Conservation (phyloP, 2,329 filamentous ascomycete species). For the Phyllosticta paracitricarpa region DNA sequence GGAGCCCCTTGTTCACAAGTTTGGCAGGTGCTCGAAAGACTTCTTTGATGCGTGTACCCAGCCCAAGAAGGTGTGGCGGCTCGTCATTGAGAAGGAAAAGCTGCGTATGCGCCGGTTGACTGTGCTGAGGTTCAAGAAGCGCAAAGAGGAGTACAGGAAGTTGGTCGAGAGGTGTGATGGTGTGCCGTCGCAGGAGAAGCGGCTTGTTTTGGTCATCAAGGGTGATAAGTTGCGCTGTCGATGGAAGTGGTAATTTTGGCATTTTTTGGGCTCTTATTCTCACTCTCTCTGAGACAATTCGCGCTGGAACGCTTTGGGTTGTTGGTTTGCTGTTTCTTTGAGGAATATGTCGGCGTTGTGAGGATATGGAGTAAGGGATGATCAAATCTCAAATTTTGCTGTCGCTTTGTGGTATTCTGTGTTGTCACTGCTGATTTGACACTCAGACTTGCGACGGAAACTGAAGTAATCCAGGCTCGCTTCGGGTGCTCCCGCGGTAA, state of each 20-base stretch:
- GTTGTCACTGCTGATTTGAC: too few relatives aligned
- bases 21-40: neutral
- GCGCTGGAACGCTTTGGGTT: neutral
- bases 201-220: slow-evolving; percentile 1
- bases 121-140: neutral
- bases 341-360: neutral
- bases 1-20: neutral
- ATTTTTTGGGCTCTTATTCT: neutral
- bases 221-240: neutral
- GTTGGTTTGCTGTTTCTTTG: neutral
- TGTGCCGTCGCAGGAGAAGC: neutral
- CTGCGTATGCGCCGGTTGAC: neutral
- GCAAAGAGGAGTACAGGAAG: neutral
- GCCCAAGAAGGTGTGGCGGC: neutral
- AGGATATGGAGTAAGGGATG: neutral
- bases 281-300: neutral
- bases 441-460: too few relatives aligned
- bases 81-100: neutral
- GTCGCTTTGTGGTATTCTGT: too few relatives aligned
- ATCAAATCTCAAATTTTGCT: neutral
- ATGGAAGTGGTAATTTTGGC: neutral
- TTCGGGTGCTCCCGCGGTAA: too few relatives aligned
- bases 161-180: neutral
- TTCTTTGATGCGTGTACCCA: neutral
- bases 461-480: too few relatives aligned